Evolutionary conservation across 257 asterid species (phyloP), one percentile per base, ranked within the genome.

Genomic region (Scutellaria baicalensis): DNA sequence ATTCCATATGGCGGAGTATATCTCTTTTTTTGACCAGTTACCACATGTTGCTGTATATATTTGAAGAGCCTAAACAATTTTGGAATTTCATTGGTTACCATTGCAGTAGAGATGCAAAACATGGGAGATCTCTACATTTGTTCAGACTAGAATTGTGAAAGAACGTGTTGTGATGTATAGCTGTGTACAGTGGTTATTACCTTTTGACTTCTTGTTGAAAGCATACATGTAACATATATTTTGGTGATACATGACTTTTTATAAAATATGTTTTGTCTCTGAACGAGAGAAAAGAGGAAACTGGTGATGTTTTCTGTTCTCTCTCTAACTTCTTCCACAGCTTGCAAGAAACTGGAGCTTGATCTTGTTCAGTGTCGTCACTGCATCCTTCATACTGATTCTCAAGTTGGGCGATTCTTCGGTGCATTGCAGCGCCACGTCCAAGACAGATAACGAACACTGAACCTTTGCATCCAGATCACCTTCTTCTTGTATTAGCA

Each of bases 311-410:
- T 27, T 58, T 23, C 43, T 49, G 8, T 8, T 56, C 1, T 5
- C 42, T 18, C n/a, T 51, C 39, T 6, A 55, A 18, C 56, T 12
- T 57, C 9, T 36, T 40, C 68, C 55, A 47, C 54, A 65, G 47
- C 56, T 36, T 17, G 75, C 59, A 59, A 70, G 68, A 55, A 65
- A 40, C 47, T 54, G 39, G 43, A 51, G 23, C 5, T 63, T 57
- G 47, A 76, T 63, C 56, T 66, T 77, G 40, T 71, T 65, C 9
- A 79, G 75, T 18, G 20, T 16, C 17, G 54, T 12, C 4, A 63
- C 68, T n/a, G 63, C 79, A 73, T 80, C 78, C 18, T 61, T 75
- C 43, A 80, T 83, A 13, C 43, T 47, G 52, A 70, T 70, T 64
- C 75, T 59, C 68, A 47, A 6, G 17, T 59, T 59, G 11, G 67